A percentile compares a stretch with the other conserved stretches of the same genome.
Conservation (phyloP, 2,329 filamentous ascomycete species). For the Setomelanomma holmii region DNA sequence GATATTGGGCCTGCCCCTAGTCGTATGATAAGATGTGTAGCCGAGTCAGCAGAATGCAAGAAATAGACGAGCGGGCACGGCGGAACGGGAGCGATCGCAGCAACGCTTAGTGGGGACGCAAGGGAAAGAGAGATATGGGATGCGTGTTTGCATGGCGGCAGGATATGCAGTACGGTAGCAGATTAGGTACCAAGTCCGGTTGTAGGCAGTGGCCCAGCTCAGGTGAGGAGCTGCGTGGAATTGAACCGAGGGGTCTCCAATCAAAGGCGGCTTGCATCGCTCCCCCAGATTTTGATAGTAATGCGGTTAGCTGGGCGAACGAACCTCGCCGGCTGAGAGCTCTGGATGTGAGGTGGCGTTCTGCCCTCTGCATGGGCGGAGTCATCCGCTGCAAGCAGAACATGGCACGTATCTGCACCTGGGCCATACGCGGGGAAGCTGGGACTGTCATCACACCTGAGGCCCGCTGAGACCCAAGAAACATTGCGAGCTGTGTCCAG, state of each 20-base stretch:
- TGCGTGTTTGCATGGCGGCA: conserved; percentile 17
- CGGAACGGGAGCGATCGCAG: conserved; percentile 19
- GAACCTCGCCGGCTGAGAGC: conserved; percentile 21
- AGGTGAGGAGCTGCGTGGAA: conserved; percentile 31
- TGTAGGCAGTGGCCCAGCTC: conserved; percentile 16
- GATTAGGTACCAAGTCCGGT: background rate
- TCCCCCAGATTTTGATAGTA: conserved; percentile 30
- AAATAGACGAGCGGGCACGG: conserved; percentile 8
- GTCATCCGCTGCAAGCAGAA: conserved; percentile 19
- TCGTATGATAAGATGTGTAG: conserved; percentile 33
- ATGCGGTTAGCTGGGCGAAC: conserved; percentile 14
- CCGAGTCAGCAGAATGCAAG: conserved; percentile 24
- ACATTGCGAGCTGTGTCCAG: no score
- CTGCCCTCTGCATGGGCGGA: conserved; percentile 30
- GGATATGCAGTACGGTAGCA: conserved; percentile 8
- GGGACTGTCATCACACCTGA: no score
- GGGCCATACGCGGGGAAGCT: background rate
- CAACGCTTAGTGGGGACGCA: conserved; percentile 6
- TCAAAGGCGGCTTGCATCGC: conserved; percentile 25
- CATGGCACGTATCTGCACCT: background rate
- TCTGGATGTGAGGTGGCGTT: conserved; percentile 28
- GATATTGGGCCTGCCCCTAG: conserved; percentile 42
- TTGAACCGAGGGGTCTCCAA: conserved; percentile 37
- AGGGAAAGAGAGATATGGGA: conserved; percentile 4
- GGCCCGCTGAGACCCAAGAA: no score